phyloP scores from a whole-genome alignment of 306 rosid species.

The Herpetospermum pedunculosum region DNA sequence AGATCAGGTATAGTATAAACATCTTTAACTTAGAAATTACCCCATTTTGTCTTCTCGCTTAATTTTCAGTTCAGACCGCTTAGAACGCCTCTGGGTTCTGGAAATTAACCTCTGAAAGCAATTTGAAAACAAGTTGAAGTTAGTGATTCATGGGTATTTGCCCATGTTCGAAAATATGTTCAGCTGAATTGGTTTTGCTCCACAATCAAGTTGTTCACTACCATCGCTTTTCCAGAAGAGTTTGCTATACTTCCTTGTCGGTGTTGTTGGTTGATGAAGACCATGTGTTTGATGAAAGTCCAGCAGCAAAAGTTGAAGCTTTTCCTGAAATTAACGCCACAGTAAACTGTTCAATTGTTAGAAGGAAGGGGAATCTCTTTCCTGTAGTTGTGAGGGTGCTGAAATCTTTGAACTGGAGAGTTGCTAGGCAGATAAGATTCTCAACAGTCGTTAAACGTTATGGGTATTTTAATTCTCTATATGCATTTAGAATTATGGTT shows the following conservation, averaged over 20 bases:
- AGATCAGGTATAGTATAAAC: background rate
- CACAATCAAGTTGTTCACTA: background rate
- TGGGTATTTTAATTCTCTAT: slow-evolving; percentile 35
- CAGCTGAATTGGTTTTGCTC: background rate
- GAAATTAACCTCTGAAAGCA: background rate
- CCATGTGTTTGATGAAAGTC: slow-evolving; percentile 34
- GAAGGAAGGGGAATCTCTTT: slow-evolving; percentile 14
- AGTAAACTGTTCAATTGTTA: background rate
- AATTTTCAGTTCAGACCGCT: background rate
- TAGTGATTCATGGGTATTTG: slow-evolving; percentile 27
- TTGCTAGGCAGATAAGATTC: slow-evolving; percentile 32
- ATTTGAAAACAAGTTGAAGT: background rate
- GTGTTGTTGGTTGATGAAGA: slow-evolving; percentile 34
- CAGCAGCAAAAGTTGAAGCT: slow-evolving; percentile 7
- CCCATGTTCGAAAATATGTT: slow-evolving; percentile 24
- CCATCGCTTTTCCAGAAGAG: slow-evolving; percentile 21
- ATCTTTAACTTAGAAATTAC: background rate
- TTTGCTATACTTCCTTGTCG: slow-evolving; percentile 21
- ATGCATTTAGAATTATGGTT: slow-evolving; percentile 33
- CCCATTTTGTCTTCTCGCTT: background rate
- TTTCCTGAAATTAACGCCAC: slow-evolving; percentile 4
- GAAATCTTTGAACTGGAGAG: slow-evolving; percentile 41
- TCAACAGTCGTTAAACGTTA: slow-evolving; percentile 24
- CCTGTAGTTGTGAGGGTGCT: slow-evolving; percentile 28
- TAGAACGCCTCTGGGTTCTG: background rate